Base-by-base conservation (phyloP, 192 early-diverging fungal genomes). In the Coemansia sp. region DNA sequence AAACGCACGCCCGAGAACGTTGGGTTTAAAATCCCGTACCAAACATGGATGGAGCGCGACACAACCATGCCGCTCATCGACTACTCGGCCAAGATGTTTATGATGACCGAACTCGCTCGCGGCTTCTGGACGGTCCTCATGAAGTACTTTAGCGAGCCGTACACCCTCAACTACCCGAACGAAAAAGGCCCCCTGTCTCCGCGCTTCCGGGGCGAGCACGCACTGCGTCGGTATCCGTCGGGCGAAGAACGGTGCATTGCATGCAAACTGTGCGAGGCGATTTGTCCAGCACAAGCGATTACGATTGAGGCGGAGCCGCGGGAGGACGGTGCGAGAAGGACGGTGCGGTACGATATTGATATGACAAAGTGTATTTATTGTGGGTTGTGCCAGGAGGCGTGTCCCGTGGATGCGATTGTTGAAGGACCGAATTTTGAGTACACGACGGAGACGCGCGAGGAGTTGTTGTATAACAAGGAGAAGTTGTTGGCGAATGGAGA, bases 361-460 rank as follows among this genome's bases (percentile, higher is more conserved):
- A 96, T 96, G 96, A 96, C 96, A 61, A 98, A 98, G 85, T 93
- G 93, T 81, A 91, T 90, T 71, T 96, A 95, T 85, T 98, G 96
- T 78, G 96, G 96, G 56, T 88, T 98, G 81, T 98, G 96, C 81
- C 94, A 96, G 81, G 94, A 95, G 68, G 94, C 94, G 0, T 95
- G 94, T 64, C 94, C 94, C 29, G 94, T 96, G 2, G 96, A 98
- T 82, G 96, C 96, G 50, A 98, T 98, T 85, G 96, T 98, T 7
- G 96, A 95, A 83, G 90, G 90, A 32, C 93, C 94, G 63, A 98
- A 98, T 82, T 96, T 93, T 83, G 96, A 98, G 77, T 94, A 90
- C 73, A 85, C 93, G 27, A 96, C 94, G 2, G 96, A 98, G 83
- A 95, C 96, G 29, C 92, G 92, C 71, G 96, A 98, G 83, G 96